Base-by-base conservation (phyloP, 306 rosid species). In the Pterocarpus macrocarpus region DNA sequence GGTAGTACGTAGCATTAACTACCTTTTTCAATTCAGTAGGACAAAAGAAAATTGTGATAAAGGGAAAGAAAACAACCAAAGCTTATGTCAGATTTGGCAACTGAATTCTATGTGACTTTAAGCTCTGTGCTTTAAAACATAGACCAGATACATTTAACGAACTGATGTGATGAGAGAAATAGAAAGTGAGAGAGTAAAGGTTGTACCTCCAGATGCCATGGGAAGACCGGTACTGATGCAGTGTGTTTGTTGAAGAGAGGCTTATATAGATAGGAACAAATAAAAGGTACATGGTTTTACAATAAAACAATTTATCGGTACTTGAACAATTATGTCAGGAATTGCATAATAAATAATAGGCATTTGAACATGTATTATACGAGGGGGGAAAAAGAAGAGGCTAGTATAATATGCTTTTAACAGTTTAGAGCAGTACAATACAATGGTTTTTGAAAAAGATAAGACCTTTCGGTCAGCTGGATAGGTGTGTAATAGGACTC, bases 381-480 rank as follows among this genome's bases (percentile, higher is more conserved):
- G 64, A 53, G 79, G 69, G 71, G 73, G 62, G 69, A 62, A 76
- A 64, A 76, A 49, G 67, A 55, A 58, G 72, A 36, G 80, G 36
- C 16, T 49, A 61, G 65, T 82, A 89, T 85, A 44, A 83, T 76
- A 67, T 73, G 43, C 35, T 81, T 74, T 55, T 16, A 83, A 83
- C 73, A 88, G 85, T 86, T 84, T 86, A 87, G 87, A 85, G 80
- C 85, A 85, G 73, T 53, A 74, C 55, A 82, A 13, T 47, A 8
- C 3, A 82, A 76, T 41, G 81, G 82, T 81, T 74, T 76, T 90
- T 83, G 82, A 74, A 92, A 82, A 92, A 88, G 95, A 90, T 89
- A 92, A 91, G 98, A 93, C 85, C 82, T 89, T 87, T 85, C 82
- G 88, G 92, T 86, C 92, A 82, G 90, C 85, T 91, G 75, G 88